phyloP scores from a whole-genome alignment of 1,139 yeast species.

The Blastobotrys niveus region DNA sequence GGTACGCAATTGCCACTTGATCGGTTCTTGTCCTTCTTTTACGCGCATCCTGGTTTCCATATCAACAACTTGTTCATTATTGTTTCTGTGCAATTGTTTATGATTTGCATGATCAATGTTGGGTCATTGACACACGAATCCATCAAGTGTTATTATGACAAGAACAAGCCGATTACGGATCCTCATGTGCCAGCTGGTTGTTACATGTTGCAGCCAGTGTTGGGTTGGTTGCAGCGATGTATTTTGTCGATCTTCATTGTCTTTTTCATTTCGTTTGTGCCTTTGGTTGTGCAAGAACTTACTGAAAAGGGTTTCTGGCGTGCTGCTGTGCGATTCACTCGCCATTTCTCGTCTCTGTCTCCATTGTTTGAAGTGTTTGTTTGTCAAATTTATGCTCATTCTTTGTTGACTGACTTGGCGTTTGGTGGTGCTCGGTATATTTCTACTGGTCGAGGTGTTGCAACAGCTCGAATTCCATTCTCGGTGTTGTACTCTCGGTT shows the following conservation, averaged over 20 bases:
- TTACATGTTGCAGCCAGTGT: conserved; percentile 82
- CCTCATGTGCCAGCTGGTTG: conserved; percentile 84
- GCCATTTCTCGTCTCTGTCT: conserved; percentile 84
- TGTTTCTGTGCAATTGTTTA: conserved; percentile 85
- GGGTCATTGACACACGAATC: conserved; percentile 89
- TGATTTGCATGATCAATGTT: conserved; percentile 86
- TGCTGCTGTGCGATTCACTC: conserved; percentile 82
- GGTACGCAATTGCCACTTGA: conserved; percentile 97
- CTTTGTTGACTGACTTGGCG: conserved; percentile 83
- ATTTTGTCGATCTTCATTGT: conserved; percentile 97
- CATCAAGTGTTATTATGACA: conserved; percentile 77
- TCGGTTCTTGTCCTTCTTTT: conserved; percentile 94
- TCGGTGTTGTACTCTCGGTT: conserved; percentile 92
- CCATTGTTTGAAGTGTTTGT: conserved; percentile 98
- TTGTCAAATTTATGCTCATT: conserved; percentile 94
- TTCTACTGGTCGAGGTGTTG: conserved; percentile 99
- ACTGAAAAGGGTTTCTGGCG: conserved; percentile 98
- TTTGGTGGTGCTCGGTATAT: conserved; percentile 99
- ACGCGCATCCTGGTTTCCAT: conserved; percentile 99
- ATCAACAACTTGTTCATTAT: conserved; percentile 93
- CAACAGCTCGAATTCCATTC: conserved; percentile 97
- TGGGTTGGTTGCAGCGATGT: conserved; percentile 97
- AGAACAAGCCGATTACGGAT: conserved; percentile 81
- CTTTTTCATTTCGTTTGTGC: conserved; percentile 94
- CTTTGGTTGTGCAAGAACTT: conserved; percentile 92